Percentiles rank a stretch among this genome's conserved stretches.
Conservation (phyloP, 139 green algal species). For the Picochlorum costavermella region DNA sequence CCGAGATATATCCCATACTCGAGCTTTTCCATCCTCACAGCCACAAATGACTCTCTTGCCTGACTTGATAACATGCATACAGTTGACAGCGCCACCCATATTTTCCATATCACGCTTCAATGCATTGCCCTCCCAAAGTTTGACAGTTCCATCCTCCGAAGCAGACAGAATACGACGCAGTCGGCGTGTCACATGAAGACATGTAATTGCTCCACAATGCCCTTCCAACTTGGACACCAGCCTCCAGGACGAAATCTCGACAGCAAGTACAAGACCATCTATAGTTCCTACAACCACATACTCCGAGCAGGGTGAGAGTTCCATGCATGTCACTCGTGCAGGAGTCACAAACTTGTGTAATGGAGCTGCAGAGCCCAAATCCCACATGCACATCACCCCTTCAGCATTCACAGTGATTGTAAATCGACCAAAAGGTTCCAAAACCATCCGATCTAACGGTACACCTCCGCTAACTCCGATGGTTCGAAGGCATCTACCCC, state of each 20-base stretch:
- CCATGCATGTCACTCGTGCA: slow-evolving; percentile 25
- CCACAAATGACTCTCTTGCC: slow-evolving; percentile 38
- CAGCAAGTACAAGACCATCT: slow-evolving; percentile 50
- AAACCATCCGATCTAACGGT: slow-evolving; percentile 40
- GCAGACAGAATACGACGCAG: slow-evolving; percentile 40
- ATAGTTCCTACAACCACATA: slow-evolving; percentile 30
- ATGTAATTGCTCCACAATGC: slow-evolving; percentile 57
- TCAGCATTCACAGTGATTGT: slow-evolving; percentile 51
- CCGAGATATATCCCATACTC: slow-evolving; percentile 39
- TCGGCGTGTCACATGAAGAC: slow-evolving; percentile 34
- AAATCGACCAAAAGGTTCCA: slow-evolving; percentile 48
- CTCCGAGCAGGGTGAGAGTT: slow-evolving; percentile 34
- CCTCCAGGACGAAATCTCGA: slow-evolving; percentile 37
- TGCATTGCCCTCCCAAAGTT: slow-evolving; percentile 56
- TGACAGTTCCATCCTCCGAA: slow-evolving; percentile 46
- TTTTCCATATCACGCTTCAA: too few species aligned
- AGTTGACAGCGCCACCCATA: too few species aligned
- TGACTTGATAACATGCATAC: too few species aligned
- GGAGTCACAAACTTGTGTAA: slow-evolving; percentile 11
- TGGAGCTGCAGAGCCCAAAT: slow-evolving; percentile 31
- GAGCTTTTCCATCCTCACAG: slow-evolving; percentile 48
- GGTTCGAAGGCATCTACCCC: slow-evolving; percentile 33
- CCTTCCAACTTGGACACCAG: slow-evolving; percentile 45
- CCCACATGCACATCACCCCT: slow-evolving; percentile 51
- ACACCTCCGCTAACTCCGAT: slow-evolving; percentile 27